Evolutionary conservation across 2,329 filamentous ascomycete species (phyloP).

Genomic region (Colletotrichum chrysophilum): DNA sequence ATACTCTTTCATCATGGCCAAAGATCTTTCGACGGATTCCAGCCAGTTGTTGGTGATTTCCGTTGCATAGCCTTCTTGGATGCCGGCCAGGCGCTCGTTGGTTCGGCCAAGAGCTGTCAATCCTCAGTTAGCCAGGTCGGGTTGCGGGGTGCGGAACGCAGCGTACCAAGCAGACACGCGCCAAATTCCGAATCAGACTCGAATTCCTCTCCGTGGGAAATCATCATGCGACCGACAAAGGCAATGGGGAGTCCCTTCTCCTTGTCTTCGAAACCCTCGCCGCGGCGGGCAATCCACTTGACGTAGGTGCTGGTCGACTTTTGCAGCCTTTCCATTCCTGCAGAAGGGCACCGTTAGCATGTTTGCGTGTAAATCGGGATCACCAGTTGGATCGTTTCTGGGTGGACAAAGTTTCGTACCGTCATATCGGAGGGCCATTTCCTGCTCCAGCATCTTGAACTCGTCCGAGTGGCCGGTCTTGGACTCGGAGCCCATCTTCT

Average conservation of each 20-base stretch:
- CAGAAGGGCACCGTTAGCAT: constrained; percentile 10
- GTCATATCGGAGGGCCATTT: constrained; percentile 89
- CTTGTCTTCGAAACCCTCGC: constrained; percentile 80
- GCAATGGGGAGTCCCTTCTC: constrained; percentile 84
- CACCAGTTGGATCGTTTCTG: not conserved
- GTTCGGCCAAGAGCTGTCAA: constrained; percentile 74
- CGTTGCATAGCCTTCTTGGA: constrained; percentile 83
- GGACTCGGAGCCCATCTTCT: constrained; percentile 92
- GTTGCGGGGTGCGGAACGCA: constrained; percentile 11
- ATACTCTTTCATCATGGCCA: constrained; percentile 97
- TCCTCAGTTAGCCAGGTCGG: not conserved
- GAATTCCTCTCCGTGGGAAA: constrained; percentile 89
- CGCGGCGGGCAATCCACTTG: constrained; percentile 85
- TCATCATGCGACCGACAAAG: constrained; percentile 84
- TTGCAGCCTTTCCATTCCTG: constrained; percentile 90
- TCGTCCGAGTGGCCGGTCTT: constrained; percentile 88
- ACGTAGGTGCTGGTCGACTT: constrained; percentile 84
- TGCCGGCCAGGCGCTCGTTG: constrained; percentile 84
- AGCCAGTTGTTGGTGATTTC: constrained; percentile 85
- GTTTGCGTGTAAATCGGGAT: not conserved
- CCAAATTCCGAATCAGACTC: constrained; percentile 91
- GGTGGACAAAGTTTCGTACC: constrained; percentile 59
- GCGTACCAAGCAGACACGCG: constrained; percentile 76
- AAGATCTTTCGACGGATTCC: constrained; percentile 86
- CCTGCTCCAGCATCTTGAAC: constrained; percentile 86